A percentile compares a stretch with the other conserved stretches of the same genome.
Conservation (phyloP, 345 rosid species). For the Linum tenue region DNA sequence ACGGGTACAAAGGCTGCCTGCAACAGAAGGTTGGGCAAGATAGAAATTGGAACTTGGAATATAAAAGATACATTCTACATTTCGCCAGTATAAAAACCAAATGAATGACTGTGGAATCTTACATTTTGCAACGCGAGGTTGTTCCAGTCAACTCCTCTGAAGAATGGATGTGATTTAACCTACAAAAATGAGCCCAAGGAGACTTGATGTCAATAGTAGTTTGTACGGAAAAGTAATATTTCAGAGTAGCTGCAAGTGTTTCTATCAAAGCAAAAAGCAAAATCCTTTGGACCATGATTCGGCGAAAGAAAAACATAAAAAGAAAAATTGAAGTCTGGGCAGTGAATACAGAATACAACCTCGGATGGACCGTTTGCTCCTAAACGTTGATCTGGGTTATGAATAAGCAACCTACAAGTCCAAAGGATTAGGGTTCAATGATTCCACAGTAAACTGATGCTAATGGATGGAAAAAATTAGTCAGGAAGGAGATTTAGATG, state of each 20-base stretch:
- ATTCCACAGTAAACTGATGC: slow-evolving; percentile 4
- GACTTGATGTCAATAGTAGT: not conserved
- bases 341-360: slow-evolving; percentile 31
- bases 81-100: not conserved
- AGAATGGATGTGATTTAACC: slow-evolving; percentile 66
- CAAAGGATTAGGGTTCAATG: slow-evolving; percentile 10
- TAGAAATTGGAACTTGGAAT: no score
- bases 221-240: not conserved
- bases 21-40: slow-evolving; percentile 6
- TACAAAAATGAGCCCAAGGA: slow-evolving; percentile 17
- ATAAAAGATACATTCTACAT: not conserved
- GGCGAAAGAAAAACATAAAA: no score
- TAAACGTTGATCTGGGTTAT: slow-evolving; percentile 52
- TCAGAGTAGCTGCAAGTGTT: no score
- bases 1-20: slow-evolving; percentile 76
- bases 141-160: slow-evolving; percentile 66
- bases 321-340: not conserved
- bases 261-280: no score
- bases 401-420: slow-evolving; percentile 49
- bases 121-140: slow-evolving; percentile 66
- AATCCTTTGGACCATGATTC: no score
- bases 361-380: slow-evolving; percentile 67
- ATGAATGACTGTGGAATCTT: not conserved
- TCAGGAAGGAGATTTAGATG: not conserved
- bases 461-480: not conserved